These are phyloP conservation scores for Microthyrium microscopicum DNA, from an alignment of 2,329 filamentous ascomycete genomes.

Conservation along the genomic window DNA sequence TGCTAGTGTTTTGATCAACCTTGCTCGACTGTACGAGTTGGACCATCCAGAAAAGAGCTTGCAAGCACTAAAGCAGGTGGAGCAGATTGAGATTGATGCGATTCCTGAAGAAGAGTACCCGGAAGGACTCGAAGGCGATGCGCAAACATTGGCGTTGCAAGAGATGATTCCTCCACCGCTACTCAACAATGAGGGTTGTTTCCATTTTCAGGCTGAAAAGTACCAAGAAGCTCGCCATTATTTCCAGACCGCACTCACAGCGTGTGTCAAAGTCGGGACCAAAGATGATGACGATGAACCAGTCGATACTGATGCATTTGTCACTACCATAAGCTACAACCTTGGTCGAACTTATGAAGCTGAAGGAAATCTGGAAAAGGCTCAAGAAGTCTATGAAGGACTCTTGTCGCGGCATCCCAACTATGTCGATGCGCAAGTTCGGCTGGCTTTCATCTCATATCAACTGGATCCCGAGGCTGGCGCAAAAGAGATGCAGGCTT, in stretches of 20 bases:
- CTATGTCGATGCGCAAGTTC: slow-evolving; percentile 80
- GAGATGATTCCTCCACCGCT: slow-evolving; percentile 75
- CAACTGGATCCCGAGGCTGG: slow-evolving; percentile 72
- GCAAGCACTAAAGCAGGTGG: slow-evolving; percentile 80
- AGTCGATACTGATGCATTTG: slow-evolving; percentile 74
- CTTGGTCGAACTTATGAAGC: slow-evolving; percentile 86
- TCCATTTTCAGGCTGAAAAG: slow-evolving; percentile 78
- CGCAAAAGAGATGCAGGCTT: slow-evolving; percentile 65
- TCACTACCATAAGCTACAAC: slow-evolving; percentile 95
- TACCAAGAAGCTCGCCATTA: slow-evolving; percentile 64
- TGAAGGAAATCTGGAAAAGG: slow-evolving; percentile 55
- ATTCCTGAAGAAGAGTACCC: slow-evolving; percentile 55
- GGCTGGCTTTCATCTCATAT: slow-evolving; percentile 79
- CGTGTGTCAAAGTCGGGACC: slow-evolving; percentile 67
- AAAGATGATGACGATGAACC: slow-evolving; percentile 52
- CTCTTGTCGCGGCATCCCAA: slow-evolving; percentile 71
- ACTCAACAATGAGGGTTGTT: slow-evolving; percentile 94
- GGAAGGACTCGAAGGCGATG: slow-evolving; percentile 26
- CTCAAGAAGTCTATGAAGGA: slow-evolving; percentile 74
- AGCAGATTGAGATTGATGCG: slow-evolving; percentile 72
- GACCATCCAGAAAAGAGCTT: slow-evolving; percentile 80
- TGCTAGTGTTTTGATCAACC: slow-evolving; percentile 73
- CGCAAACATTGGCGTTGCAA: slow-evolving; percentile 45
- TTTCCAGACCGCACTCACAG: slow-evolving; percentile 81
- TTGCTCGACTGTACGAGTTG: slow-evolving; percentile 77